These are phyloP conservation scores for Carex pumila DNA, from an alignment of 176 grass and related monocot species.

Conservation along the genomic window DNA sequence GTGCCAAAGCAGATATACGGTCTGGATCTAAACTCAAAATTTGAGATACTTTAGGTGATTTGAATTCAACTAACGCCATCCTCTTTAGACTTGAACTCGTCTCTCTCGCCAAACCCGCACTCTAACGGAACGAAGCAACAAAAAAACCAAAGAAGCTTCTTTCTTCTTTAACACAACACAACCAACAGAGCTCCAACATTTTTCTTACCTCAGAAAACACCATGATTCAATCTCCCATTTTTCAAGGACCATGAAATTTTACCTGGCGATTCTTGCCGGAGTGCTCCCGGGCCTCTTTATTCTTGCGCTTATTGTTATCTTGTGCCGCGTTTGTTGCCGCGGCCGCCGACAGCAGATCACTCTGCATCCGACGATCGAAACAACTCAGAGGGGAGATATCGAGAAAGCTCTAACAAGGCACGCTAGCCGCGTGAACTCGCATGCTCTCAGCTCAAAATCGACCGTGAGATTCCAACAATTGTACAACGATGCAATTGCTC, in stretches of 20 bases:
- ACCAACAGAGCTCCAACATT: background rate
- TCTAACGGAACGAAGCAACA: background rate
- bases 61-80: background rate
- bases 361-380: background rate
- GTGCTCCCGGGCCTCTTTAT: background rate
- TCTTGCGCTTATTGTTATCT: background rate
- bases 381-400: background rate
- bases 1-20: too few relatives aligned
- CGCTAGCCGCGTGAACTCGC: background rate
- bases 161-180: background rate
- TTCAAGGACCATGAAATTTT: slow-evolving; percentile 4
- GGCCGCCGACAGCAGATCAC: background rate
- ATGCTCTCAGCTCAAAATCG: slow-evolving; percentile 31
- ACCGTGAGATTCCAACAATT: slow-evolving; percentile 58
- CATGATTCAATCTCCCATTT: background rate
- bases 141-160: background rate
- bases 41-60: too few relatives aligned
- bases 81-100: background rate
- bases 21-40: too few relatives aligned
- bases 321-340: background rate
- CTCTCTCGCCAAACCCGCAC: background rate
- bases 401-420: background rate
- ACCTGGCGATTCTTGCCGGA: background rate
- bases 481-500: slow-evolving; percentile 29
- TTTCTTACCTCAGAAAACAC: too few relatives aligned